These are phyloP conservation scores for Aspergillus candidus DNA, from an alignment of 2,329 filamentous ascomycete species.

Conservation along the genomic window DNA sequence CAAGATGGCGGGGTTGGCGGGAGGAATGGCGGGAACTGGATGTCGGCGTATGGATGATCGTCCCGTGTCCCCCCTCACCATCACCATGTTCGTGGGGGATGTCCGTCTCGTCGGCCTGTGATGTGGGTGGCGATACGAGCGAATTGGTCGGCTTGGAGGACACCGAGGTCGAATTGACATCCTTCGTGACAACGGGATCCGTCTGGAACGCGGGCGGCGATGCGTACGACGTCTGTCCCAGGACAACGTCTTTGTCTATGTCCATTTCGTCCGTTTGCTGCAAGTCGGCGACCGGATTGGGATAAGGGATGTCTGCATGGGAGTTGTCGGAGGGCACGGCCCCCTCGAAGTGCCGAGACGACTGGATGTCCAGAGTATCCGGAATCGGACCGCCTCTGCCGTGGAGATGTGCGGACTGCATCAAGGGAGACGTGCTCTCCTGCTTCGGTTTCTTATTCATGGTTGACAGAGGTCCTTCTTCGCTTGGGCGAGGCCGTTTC, in stretches of 20 bases:
- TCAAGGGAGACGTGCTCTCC: slow-evolving; percentile 25
- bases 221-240: slow-evolving; percentile 28
- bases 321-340: slow-evolving; percentile 5
- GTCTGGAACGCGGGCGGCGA: slow-evolving; percentile 34
- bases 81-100: slow-evolving; percentile 26
- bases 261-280: slow-evolving; percentile 11
- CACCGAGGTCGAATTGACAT: slow-evolving; percentile 21
- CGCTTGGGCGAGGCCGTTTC: slow-evolving; percentile 48
- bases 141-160: slow-evolving; percentile 29
- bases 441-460: slow-evolving; percentile 31
- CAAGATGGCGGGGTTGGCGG: slow-evolving; percentile 38
- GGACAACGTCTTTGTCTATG: slow-evolving; percentile 15
- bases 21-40: slow-evolving; percentile 41
- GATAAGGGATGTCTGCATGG: background rate
- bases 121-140: slow-evolving; percentile 42
- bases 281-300: slow-evolving; percentile 7
- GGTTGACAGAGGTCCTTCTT: slow-evolving; percentile 26
- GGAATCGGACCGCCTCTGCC: slow-evolving; percentile 13
- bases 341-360: slow-evolving; percentile 11
- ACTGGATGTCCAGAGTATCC: slow-evolving; percentile 11
- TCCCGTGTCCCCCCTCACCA: slow-evolving; percentile 25
- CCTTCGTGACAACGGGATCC: slow-evolving; percentile 27
- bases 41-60: slow-evolving; percentile 31
- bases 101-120: slow-evolving; percentile 38
- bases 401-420: slow-evolving; percentile 18